These are phyloP conservation scores for Cercospora sesami DNA, from an alignment of 2,329 filamentous ascomycete species.

Conservation along the genomic window DNA sequence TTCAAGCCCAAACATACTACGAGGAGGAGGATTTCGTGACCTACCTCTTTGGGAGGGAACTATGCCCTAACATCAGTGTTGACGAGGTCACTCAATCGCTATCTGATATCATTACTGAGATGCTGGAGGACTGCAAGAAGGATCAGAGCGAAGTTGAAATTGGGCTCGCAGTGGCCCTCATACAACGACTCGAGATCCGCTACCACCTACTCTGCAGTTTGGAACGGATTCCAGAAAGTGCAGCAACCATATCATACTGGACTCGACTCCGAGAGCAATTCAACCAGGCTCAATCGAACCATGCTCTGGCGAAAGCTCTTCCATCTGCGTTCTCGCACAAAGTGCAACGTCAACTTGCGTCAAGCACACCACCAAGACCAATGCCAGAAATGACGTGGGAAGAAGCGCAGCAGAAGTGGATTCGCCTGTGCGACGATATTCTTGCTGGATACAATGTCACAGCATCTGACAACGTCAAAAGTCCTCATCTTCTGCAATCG, in stretches of 20 bases:
- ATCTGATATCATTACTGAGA: conserved; percentile 52
- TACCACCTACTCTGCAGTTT: conserved; percentile 56
- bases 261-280: conserved; percentile 33
- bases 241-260: conserved; percentile 43
- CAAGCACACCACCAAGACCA: conserved; percentile 87
- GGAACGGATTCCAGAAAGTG: conserved; percentile 24
- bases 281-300: conserved; percentile 54
- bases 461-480: conserved; percentile 23
- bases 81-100: conserved; percentile 59
- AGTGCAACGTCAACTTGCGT: conserved; percentile 86
- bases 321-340: conserved; percentile 84
- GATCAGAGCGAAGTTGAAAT: conserved; percentile 20
- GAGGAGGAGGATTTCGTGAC: conserved; percentile 99
- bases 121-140: conserved; percentile 43
- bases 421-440: conserved; percentile 70
- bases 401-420: conserved; percentile 69
- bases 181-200: conserved; percentile 64
- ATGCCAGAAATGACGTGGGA: conserved; percentile 76
- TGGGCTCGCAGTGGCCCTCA: conserved; percentile 30
- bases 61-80: conserved; percentile 66
- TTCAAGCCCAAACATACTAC: conserved; percentile 83
- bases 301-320: conserved; percentile 63
- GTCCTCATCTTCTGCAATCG: conserved; percentile 31
- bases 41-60: conserved; percentile 78
- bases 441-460: conserved; percentile 51